Percentiles rank a stretch among this genome's conserved stretches.
Conservation (phyloP, 768 basidiomycete genomes). For the Suillus paluster region DNA sequence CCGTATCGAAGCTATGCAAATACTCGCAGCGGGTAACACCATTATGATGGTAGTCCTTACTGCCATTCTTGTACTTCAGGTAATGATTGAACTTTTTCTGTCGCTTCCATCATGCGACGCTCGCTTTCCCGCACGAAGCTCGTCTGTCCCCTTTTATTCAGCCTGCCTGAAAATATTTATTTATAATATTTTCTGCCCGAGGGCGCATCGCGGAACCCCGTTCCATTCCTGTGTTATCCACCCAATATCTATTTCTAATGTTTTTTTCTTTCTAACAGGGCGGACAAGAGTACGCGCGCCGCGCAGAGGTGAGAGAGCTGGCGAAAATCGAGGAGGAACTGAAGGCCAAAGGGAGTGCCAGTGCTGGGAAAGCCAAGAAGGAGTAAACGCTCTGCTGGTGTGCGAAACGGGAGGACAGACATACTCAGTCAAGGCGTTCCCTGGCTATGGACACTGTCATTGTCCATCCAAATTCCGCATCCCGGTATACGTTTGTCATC, state of each 20-base stretch:
- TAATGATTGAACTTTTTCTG: slow-evolving; percentile 38
- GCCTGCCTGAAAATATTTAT: slow-evolving; percentile 5
- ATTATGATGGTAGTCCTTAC: slow-evolving; percentile 75
- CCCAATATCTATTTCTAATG: slow-evolving; percentile 13
- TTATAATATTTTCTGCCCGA: slow-evolving; percentile 4
- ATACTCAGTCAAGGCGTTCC: neutral
- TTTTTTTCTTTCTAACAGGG: slow-evolving; percentile 50
- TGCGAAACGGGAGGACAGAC: neutral
- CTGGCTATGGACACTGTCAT: neutral
- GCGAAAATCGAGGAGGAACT: slow-evolving; percentile 41
- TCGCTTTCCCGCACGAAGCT: slow-evolving; percentile 20
- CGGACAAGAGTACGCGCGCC: slow-evolving; percentile 84
- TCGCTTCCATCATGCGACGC: slow-evolving; percentile 16
- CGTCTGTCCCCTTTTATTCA: neutral
- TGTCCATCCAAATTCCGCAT: neutral
- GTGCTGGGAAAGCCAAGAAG: slow-evolving; percentile 35
- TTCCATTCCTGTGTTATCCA: slow-evolving; percentile 10
- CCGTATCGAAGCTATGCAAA: slow-evolving; percentile 75
- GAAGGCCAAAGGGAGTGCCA: slow-evolving; percentile 24
- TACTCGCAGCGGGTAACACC: slow-evolving; percentile 86
- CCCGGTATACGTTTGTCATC: neutral
- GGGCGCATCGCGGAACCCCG: neutral
- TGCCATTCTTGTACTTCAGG: slow-evolving; percentile 74
- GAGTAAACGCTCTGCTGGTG: slow-evolving; percentile 18
- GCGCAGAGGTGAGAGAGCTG: slow-evolving; percentile 54